Base-by-base conservation (phyloP, 2,329 filamentous ascomycete species). In the Fusarium protoensiforme region DNA sequence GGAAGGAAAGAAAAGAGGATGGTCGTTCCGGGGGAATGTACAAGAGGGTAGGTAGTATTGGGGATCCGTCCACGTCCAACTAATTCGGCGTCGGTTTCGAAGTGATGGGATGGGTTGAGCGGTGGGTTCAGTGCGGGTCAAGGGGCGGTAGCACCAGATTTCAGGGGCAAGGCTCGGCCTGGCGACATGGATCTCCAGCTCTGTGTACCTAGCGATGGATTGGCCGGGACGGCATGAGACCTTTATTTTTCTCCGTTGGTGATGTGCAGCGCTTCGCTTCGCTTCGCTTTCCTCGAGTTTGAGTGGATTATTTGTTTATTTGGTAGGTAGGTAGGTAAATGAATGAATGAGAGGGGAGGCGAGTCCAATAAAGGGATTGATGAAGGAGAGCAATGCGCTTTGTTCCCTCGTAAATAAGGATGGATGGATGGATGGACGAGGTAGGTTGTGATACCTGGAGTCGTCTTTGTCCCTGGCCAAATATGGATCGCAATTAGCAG, bases 141-240 rank as follows among this genome's bases (percentile, higher is more conserved):
- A 71, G 72, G 71, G 68, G 65, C 36, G 51, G 69, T 65, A 75
- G 72, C 69, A 71, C 69, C 67, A 75, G 72, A 75, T 75, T 75
- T 75, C 72, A 75, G 72, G 72, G 72, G 72, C 72, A 75, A 69
- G 71, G 56, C 68, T 51, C 46, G 46, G 24, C 9, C 24, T 72
- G 56, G 63, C 61, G 61, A 53, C 71, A 74, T 64, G 72, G 72
- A 67, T 69, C 51, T 65, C 22, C 59, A 66, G 51, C 54, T 48
- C 43, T 68, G 61, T n/a, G 53, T 56, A 46, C 51, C 38, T 39
- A 53, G 39, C 31, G 24, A 54, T 24, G 38, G 38, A 35, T 33
- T 33, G 33, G 35, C 41, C 20, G 20, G 43, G 59, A 51, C 18
- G 3, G 29, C 43, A 61, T 51, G 60, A 36, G 65, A 51, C 46